These are phyloP conservation scores for Arthrobotrys pseudoclavata DNA, from an alignment of 2,329 filamentous ascomycete species.

Conservation along the genomic window DNA sequence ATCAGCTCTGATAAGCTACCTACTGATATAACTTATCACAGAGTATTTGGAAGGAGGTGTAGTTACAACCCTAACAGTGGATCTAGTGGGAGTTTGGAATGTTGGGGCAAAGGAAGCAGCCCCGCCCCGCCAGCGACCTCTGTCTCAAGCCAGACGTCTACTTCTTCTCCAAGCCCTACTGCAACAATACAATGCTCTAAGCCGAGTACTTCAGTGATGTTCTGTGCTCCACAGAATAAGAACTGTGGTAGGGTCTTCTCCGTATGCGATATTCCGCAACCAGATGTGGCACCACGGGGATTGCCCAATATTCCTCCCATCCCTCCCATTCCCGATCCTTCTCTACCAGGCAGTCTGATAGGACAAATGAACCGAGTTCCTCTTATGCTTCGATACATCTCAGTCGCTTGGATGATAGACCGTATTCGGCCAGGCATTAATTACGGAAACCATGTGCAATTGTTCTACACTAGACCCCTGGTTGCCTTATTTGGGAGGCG, in stretches of 20 bases:
- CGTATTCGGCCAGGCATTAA: constrained; percentile 1
- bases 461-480: constrained; percentile 23
- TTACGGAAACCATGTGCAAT: constrained; percentile 9
- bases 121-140: not conserved
- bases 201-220: not conserved
- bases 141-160: not conserved
- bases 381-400: constrained; percentile 19
- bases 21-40: not conserved
- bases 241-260: constrained; percentile 29
- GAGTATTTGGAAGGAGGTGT: constrained; percentile 30
- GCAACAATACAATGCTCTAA: constrained; percentile 6
- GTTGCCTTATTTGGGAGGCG: constrained; percentile 5
- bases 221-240: constrained; percentile 30
- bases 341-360: not conserved
- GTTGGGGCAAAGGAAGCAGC: constrained; percentile 1
- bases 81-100: constrained; percentile 6
- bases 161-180: constrained; percentile 7
- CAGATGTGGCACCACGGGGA: constrained; percentile 23
- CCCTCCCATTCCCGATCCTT: constrained; percentile 11
- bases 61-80: constrained; percentile 15
- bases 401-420: constrained; percentile 14
- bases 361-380: not conserved
- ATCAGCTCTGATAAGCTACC: constrained; percentile 7
- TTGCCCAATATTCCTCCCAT: not conserved
- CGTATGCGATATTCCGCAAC: constrained; percentile 9